Evolutionary conservation across 2,329 filamentous ascomycete genomes (phyloP).

Genomic region (Hortaea sp.): DNA sequence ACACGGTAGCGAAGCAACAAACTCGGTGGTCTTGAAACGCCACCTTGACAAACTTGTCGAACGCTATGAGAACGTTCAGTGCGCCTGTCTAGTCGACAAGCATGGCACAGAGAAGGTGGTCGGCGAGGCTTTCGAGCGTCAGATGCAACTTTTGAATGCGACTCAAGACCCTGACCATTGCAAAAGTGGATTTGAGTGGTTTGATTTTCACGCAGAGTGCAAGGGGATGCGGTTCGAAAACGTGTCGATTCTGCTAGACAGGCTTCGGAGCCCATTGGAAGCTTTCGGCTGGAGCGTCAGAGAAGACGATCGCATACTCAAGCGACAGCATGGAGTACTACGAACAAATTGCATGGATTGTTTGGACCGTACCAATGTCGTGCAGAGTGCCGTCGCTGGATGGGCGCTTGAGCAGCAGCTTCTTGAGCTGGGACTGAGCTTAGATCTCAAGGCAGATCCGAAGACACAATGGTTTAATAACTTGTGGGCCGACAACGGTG

Average conservation of each 20-base stretch:
- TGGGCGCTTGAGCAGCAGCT: constrained; percentile 73
- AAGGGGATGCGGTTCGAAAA: constrained; percentile 98
- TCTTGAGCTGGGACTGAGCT: constrained; percentile 62
- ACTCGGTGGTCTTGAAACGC: constrained; percentile 64
- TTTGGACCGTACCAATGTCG: constrained; percentile 89
- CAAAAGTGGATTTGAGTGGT: constrained; percentile 75
- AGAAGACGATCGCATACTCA: constrained; percentile 31
- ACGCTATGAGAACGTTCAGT: constrained; percentile 67
- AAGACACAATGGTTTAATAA: constrained; percentile 90
- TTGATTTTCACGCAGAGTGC: constrained; percentile 88
- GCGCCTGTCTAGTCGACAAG: constrained; percentile 80
- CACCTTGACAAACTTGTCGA: constrained; percentile 64
- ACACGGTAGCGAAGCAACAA: constrained; percentile 70
- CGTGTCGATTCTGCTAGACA: constrained; percentile 67
- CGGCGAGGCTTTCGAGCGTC: constrained; percentile 65
- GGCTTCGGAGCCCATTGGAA: constrained; percentile 57
- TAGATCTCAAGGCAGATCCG: constrained; percentile 65
- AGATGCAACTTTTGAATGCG: constrained; percentile 57
- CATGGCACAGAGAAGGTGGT: constrained; percentile 71
- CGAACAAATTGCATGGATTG: constrained; percentile 99
- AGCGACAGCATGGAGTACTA: constrained; percentile 63
- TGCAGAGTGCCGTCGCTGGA: constrained; percentile 82
- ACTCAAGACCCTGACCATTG: constrained; percentile 42
- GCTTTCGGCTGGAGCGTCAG: constrained; percentile 61
- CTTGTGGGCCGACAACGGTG: constrained; percentile 94